Conservation (phyloP, 805 yeast species). For the Barnettozyma sucrosica region DNA sequence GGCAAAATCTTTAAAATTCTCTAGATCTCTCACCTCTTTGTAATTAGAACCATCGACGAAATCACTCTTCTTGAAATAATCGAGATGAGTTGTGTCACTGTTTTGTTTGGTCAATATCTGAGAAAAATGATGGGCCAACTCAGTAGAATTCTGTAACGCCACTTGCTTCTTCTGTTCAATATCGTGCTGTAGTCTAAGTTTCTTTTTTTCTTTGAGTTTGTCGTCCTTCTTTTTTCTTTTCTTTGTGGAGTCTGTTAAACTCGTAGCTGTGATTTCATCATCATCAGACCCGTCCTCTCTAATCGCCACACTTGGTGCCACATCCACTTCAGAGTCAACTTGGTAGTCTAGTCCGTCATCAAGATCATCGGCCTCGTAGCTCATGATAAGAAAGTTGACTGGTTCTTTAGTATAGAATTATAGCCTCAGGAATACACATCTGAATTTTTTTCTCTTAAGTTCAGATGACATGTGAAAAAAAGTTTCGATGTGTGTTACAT, state of each 20-base stretch:
- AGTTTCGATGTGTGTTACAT: no score
- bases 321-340: conserved; percentile 37
- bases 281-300: conserved; percentile 28
- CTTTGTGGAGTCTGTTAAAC: conserved; percentile 14
- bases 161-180: conserved; percentile 49
- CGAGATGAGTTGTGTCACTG: conserved; percentile 68
- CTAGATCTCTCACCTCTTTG: conserved; percentile 46
- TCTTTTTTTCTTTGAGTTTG: conserved; percentile 58
- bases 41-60: conserved; percentile 60
- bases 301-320: conserved; percentile 29
- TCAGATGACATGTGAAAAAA: not conserved
- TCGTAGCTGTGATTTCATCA: conserved; percentile 9
- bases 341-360: conserved; percentile 73
- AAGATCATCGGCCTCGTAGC: conserved; percentile 48
- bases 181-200: conserved; percentile 61
- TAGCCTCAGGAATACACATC: not conserved
- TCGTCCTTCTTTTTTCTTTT: conserved; percentile 29
- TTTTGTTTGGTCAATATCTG: conserved; percentile 51
- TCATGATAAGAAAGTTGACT: conserved; percentile 6
- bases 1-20: conserved; percentile 51
- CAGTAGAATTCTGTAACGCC: conserved; percentile 49
- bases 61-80: conserved; percentile 52
- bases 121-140: conserved; percentile 65
- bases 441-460: not conserved
- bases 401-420: no score